These are phyloP conservation scores for Cercospora sesami DNA, from an alignment of 2,329 filamentous ascomycete genomes.

Conservation along the genomic window DNA sequence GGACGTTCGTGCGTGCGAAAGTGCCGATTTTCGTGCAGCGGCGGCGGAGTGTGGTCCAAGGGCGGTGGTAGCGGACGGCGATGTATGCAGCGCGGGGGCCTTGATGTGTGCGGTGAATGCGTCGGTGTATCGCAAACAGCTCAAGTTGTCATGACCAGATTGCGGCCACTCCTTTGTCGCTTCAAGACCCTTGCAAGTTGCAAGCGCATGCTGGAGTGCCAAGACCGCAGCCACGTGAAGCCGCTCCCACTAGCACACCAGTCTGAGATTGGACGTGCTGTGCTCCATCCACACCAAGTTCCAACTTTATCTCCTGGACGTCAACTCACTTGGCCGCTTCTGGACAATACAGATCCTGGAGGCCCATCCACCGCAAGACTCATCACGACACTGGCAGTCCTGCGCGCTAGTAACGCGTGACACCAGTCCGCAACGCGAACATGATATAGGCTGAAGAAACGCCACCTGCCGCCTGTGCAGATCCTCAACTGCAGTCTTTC, in stretches of 20 bases:
- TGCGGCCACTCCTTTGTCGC: slow-evolving; percentile 5
- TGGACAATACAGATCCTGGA: slow-evolving; percentile 1
- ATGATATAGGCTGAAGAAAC: slow-evolving; percentile 7
- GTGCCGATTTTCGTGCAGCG: slow-evolving; percentile 1
- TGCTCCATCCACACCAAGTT: not conserved
- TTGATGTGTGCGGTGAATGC: slow-evolving; percentile 12
- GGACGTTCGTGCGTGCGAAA: slow-evolving; percentile 6
- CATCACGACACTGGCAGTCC: not conserved
- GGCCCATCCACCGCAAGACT: not conserved
- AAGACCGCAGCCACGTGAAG: slow-evolving; percentile 7
- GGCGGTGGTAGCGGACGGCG: not conserved
- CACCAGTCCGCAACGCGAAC: not conserved
- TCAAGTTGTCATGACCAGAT: slow-evolving; percentile 7
- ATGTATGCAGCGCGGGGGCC: not conserved
- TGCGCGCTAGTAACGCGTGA: not conserved
- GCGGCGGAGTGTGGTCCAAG: not conserved
- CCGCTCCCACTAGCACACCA: not conserved
- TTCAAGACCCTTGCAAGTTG: not conserved
- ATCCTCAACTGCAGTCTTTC: not conserved
- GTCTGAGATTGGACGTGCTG: not conserved
- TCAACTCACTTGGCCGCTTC: not conserved
- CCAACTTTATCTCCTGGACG: slow-evolving; percentile 8
- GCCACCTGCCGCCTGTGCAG: slow-evolving; percentile 8
- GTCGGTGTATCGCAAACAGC: slow-evolving; percentile 6
- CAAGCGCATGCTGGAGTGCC: not conserved